A percentile compares a stretch with the other conserved stretches of the same genome.
Conservation (phyloP, 352 stramenopile genomes). For the Globisporangium heterothallicum region DNA sequence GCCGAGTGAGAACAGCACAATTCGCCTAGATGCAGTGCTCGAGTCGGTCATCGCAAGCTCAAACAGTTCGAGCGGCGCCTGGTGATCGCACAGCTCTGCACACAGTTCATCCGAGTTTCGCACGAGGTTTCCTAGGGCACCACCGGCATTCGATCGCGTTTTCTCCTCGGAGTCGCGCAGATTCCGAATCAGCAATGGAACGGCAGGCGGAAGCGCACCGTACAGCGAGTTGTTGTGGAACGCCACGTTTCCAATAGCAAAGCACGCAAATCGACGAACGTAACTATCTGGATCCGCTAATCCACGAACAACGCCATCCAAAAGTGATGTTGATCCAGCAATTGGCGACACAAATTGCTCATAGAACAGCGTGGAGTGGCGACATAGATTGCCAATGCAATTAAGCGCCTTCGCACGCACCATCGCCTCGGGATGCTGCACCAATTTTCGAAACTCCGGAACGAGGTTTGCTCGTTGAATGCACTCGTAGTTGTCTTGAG, state of each 20-base stretch:
- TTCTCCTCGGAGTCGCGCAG: constrained; percentile 82
- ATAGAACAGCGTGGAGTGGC: constrained; percentile 89
- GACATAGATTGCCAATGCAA: constrained; percentile 90
- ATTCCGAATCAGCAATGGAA: constrained; percentile 69
- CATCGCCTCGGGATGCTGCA: constrained; percentile 60
- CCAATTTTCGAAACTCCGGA: constrained; percentile 45
- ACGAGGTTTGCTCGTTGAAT: constrained; percentile 55
- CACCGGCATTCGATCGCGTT: constrained; percentile 88
- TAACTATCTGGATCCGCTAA: constrained; percentile 71
- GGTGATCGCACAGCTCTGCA: constrained; percentile 45
- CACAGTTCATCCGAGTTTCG: constrained; percentile 84
- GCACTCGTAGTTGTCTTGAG: constrained; percentile 59
- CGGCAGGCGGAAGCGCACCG: constrained; percentile 41
- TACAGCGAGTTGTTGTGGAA: constrained; percentile 88
- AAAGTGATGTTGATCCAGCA: constrained; percentile 23
- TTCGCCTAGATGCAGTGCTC: constrained; percentile 59
- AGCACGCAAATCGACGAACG: constrained; percentile 90
- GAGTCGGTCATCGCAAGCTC: constrained; percentile 57
- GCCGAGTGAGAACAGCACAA: constrained; percentile 89
- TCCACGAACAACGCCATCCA: constrained; percentile 53
- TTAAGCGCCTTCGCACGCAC: constrained; percentile 88
- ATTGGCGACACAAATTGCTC: constrained; percentile 33
- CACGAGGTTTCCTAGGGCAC: constrained; percentile 90
- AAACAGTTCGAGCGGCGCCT: constrained; percentile 71
- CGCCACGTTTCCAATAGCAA: constrained; percentile 92